Evolutionary conservation across 192 early-diverging fungal genomes (phyloP).

Genomic region (Entomortierella beljakovae): DNA sequence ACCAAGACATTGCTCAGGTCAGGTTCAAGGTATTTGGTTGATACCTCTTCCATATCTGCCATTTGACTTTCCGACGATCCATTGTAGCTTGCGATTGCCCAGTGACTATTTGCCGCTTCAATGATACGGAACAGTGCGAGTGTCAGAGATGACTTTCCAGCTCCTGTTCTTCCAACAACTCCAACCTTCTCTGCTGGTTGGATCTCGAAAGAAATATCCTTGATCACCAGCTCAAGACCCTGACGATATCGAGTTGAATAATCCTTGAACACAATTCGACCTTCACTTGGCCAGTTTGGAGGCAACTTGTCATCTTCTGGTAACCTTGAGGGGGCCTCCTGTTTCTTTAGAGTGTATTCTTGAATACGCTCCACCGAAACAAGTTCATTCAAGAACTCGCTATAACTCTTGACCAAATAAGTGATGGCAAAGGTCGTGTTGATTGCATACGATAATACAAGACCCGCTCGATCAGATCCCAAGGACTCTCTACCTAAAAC

Average conservation of each 20-base stretch:
- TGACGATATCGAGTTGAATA: conserved; percentile 86
- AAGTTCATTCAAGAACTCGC: conserved; percentile 81
- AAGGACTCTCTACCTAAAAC: conserved; percentile 70
- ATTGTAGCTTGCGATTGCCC: conserved; percentile 32
- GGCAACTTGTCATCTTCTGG: conserved; percentile 56
- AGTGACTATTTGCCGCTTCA: conserved; percentile 55
- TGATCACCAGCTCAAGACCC: conserved; percentile 82
- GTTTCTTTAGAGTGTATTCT: conserved; percentile 81
- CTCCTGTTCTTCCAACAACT: conserved; percentile 70
- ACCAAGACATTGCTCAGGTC: no score
- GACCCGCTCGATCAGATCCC: conserved; percentile 71
- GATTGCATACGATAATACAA: conserved; percentile 76
- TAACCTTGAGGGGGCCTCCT: conserved; percentile 79
- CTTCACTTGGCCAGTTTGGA: conserved; percentile 60
- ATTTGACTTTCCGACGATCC: not conserved
- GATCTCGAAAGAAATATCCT: conserved; percentile 64
- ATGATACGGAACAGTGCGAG: conserved; percentile 61
- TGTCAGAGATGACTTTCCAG: conserved; percentile 64
- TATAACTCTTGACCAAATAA: conserved; percentile 83
- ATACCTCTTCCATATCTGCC: not conserved
- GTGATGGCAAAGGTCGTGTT: conserved; percentile 83
- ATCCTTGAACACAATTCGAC: conserved; percentile 78
- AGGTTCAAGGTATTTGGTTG: no score
- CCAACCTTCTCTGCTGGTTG: conserved; percentile 74
- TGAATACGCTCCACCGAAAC: conserved; percentile 59